These are phyloP conservation scores for Fraxinus americana DNA, from an alignment of 257 asterid species.

Conservation along the genomic window DNA sequence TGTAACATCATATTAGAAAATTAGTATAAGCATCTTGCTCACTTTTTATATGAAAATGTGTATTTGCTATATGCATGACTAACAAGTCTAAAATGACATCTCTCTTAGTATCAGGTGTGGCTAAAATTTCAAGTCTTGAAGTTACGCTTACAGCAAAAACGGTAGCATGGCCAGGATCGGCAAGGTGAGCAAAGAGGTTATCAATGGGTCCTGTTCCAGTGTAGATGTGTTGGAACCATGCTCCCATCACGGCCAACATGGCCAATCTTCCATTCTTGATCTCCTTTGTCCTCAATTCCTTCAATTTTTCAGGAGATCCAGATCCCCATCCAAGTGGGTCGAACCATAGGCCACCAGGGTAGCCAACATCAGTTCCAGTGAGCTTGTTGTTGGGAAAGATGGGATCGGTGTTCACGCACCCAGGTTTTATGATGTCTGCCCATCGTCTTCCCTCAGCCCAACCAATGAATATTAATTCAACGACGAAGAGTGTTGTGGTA, in stretches of 20 bases:
- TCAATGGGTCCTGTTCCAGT: conserved; percentile 97
- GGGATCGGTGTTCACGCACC: conserved; percentile 92
- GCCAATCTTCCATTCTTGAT: conserved; percentile 94
- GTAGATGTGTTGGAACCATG: conserved; percentile 98
- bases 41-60: background rate
- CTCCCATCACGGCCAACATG: conserved; percentile 97
- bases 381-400: conserved; percentile 99
- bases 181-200: conserved; percentile 95
- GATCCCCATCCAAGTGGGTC: conserved; percentile 98
- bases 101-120: background rate
- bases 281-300: conserved; percentile 96
- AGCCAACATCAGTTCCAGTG: conserved; percentile 94
- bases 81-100: background rate
- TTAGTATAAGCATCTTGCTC: conserved; percentile 2
- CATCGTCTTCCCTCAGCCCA: conserved; percentile 99
- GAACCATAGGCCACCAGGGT: conserved; percentile 95
- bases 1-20: conserved; percentile 34
- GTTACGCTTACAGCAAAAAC: conserved; percentile 77
- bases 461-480: conserved; percentile 85
- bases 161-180: conserved; percentile 96
- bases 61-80: background rate
- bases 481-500: conserved; percentile 77
- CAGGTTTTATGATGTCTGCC: conserved; percentile 97
- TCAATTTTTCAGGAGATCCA: conserved; percentile 69
- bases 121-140: conserved; percentile 3